Evolutionary conservation across 2,329 filamentous ascomycete species (phyloP), one percentile per base, ranked within the genome.

Genomic region (Colletotrichum sp.): DNA sequence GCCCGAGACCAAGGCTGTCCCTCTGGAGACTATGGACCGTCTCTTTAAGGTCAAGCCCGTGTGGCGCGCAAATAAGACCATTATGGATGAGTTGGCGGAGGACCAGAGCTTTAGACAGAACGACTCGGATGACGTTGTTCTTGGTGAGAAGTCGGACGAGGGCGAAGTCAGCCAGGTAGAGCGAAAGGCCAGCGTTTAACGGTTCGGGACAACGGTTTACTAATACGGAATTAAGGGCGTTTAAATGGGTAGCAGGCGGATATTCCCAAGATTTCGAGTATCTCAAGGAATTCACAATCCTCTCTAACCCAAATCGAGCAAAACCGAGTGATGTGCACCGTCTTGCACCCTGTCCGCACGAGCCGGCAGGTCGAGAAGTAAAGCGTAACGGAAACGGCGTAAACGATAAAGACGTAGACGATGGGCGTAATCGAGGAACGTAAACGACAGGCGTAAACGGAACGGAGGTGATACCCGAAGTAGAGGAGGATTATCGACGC

Each of bases 1-100:
- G 1, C 92, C 92, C 1, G 92, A 94, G 85, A 94, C 92, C 5
- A 94, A 93, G 85, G 87, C 88, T 56, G 86, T 94, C 15, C 91
- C 92, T 1, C 86, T 94, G 5, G 93, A 94, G 82, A 87, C 87
- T 34, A 93, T 94, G 87, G 92, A 94, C 80, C 85, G 87, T 8
- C 84, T 94, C 3, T 94, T 94, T 79, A 85, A 86, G 58, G 80
- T 83, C 28, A 87, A 85, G 82, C 89, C 89, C 2, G 81, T 87
- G 4, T 81, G 84, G 78, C 82, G 82, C 66, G 88, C 89, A 1
- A 86, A 90, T 79, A 78, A 78, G 62, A 76, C 79, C 15, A 76
- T 90, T 68, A 87, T 90, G 83, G 83, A 83, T 4, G 85, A 88
- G 76, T 83, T 90, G 21, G 52, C 73, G 16, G 80, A 83, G 21